Percentiles rank a stretch among this genome's conserved stretches.
These are phyloP conservation scores for Cubamyces sp. DNA, from an alignment of 768 basidiomycete genomes.

Conservation along the genomic window DNA sequence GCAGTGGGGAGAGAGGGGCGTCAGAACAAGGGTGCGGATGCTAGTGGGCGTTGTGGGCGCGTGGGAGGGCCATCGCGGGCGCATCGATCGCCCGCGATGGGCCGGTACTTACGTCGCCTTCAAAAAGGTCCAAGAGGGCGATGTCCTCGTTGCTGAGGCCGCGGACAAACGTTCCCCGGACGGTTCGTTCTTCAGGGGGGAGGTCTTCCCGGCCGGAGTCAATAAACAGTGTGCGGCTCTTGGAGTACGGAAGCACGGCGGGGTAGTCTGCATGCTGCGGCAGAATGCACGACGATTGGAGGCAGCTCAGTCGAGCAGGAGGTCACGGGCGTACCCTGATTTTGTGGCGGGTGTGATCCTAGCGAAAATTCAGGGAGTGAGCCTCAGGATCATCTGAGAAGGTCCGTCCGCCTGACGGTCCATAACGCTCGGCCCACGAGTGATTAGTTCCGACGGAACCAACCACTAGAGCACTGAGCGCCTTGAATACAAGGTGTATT, in stretches of 20 bases:
- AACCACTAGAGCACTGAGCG: background rate
- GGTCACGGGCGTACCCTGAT: constrained; percentile 54
- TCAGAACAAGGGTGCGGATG: background rate
- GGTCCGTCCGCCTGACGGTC: background rate
- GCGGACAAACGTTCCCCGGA: constrained; percentile 77
- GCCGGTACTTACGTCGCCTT: constrained; percentile 63
- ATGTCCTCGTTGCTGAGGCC: constrained; percentile 74
- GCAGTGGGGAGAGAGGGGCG: background rate
- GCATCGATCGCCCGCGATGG: constrained; percentile 1
- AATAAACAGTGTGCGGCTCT: constrained; percentile 51
- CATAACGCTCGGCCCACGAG: background rate
- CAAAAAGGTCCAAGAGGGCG: constrained; percentile 74
- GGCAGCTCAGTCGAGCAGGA: background rate
- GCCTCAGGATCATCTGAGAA: background rate
- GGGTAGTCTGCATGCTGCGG: constrained; percentile 77
- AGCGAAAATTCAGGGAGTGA: constrained; percentile 6
- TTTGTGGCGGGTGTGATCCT: constrained; percentile 84
- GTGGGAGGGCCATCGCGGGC: background rate
- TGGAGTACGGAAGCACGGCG: constrained; percentile 67
- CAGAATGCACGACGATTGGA: background rate
- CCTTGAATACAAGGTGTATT: background rate
- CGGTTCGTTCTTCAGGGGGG: constrained; percentile 62
- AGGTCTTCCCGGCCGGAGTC: constrained; percentile 43
- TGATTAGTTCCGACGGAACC: background rate
- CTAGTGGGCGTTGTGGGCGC: constrained; percentile 1